Evolutionary conservation across 306 rosid genomes (phyloP), one percentile per base, ranked within the genome.

Genomic region (Vicia faba): DNA sequence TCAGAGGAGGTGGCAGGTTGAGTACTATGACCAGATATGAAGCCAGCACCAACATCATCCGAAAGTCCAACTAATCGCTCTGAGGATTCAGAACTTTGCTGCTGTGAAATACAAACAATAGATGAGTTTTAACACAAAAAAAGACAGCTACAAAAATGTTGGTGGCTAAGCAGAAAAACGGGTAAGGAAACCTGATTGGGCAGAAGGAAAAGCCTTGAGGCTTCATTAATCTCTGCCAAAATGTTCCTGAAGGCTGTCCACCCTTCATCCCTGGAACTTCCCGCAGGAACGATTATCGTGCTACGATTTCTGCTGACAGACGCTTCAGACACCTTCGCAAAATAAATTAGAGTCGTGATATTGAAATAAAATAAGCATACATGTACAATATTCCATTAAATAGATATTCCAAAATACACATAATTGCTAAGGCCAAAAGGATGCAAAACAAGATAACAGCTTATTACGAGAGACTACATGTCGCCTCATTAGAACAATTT

Each of bases 11-110:
- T 74, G 25, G 86, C 82, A 64, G 95, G 84, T 75, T 95, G 96
- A 84, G 78, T 89, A 75, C 91, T 83, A 64, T 89, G 96, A 55
- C 99, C 97, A 55, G 99, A 85, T 73, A 95, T 95, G 86, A 95
- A 95, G 74, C 99, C 99, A 70, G 97, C 97, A 3, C 99, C 99
- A 74, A 95, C 99, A 68, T 95, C 99, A 73, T 95, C 99, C 23
- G 99, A 90, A 78, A 95, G 99, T 75, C 99, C 97, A 64, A 83
- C 96, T 43, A 90, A 70, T 58, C 71, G 91, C 78, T 95, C 99
- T 12, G 99, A 81, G 64, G 96, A 59, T 81, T 95, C 99, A 70
- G 97, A 84, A 74, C 73, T 84, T 85, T 85, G 91, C 99, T 95
- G 90, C 68, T 48, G 72, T 58, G 73, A 60, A 74, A 69, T 76